A percentile compares a stretch with the other conserved stretches of the same genome.
These are phyloP conservation scores for Apiospora hydei DNA, from an alignment of 2,329 filamentous ascomycete species.

Conservation along the genomic window DNA sequence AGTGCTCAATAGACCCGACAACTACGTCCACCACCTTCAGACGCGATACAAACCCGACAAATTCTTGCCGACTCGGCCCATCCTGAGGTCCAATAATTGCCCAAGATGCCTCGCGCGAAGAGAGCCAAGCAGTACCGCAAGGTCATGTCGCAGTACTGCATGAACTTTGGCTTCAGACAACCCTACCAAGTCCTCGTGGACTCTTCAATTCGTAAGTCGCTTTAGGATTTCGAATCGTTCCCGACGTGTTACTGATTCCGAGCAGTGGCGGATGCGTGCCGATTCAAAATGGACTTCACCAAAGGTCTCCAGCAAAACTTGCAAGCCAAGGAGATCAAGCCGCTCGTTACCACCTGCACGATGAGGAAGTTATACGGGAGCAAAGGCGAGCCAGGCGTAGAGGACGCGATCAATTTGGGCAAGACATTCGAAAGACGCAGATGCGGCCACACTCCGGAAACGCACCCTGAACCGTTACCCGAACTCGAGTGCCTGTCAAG, in stretches of 20 bases:
- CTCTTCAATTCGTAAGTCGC: constrained; percentile 68
- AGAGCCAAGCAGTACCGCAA: constrained; percentile 82
- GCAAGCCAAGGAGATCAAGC: constrained; percentile 80
- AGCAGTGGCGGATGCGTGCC: constrained; percentile 74
- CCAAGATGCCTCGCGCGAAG: constrained; percentile 56
- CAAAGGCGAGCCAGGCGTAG: constrained; percentile 60
- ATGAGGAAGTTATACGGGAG: constrained; percentile 79
- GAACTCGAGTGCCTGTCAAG: constrained; percentile 73
- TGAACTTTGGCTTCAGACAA: constrained; percentile 93
- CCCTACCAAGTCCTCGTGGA: constrained; percentile 94
- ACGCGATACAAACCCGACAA: neutral
- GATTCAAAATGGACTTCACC: constrained; percentile 89
- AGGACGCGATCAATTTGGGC: constrained; percentile 73
- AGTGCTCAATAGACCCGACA: constrained; percentile 22
- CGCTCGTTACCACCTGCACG: constrained; percentile 83
- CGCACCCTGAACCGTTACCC: constrained; percentile 74
- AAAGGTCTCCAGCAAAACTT: constrained; percentile 80
- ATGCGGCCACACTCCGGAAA: constrained; percentile 78
- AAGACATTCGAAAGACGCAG: constrained; percentile 79
- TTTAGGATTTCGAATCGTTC: too few species aligned
- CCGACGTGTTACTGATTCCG: neutral
- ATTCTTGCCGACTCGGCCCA: neutral
- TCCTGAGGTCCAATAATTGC: constrained; percentile 21
- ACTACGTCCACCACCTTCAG: neutral
- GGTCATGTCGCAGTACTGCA: constrained; percentile 91